Evolutionary conservation across 257 asterid genomes (phyloP), one percentile per base, ranked within the genome.

Genomic region (Parsonsia alboflavescens): DNA sequence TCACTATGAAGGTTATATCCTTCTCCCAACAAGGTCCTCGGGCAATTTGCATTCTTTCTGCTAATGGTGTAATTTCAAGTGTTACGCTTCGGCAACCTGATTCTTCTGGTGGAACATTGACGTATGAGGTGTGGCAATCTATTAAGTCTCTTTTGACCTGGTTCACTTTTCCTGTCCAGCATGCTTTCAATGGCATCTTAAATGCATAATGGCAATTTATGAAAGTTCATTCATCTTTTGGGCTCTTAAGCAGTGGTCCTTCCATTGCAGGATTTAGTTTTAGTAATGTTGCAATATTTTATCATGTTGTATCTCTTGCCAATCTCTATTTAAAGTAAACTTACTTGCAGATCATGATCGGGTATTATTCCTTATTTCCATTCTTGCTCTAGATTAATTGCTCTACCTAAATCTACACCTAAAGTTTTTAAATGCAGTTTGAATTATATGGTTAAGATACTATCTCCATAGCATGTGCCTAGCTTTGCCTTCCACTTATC

Each of bases 21-120:
- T 88, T 90, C 77, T 90, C 96, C 74, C 96, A 92, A 77, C 96
- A 88, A 85, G 96, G 97, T 39, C 96, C 96, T 48, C 88, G 97
- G 22, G 89, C 95, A 54, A 90, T 91, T 63, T 91, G 97, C 77
- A 84, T 91, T 77, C 90, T 91, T 70, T 90, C 97, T 6, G 97
- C 96, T 45, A 91, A 81, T 65, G 97, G 97, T 59, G 85, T 85
- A 17, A 84, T 91, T 80, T 91, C 97, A 10, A 91, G 90, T 2
- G 97, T 90, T 46, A 90, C 96, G 6, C 89, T 91, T 73, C 91
- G 97, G 70, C 96, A 91, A 72, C 95, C 97, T 26, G 93, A 90
- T 82, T 88, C 96, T 71, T 90, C 95, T 28, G 97, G 97, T 52
- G 97, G 97, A 58, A 90, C 95, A 45, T 79, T 89, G 82, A 91